A percentile compares a stretch with the other conserved stretches of the same genome.
phyloP scores from a whole-genome alignment of 768 basidiomycete species.

The Tricholoma saponaceum region DNA sequence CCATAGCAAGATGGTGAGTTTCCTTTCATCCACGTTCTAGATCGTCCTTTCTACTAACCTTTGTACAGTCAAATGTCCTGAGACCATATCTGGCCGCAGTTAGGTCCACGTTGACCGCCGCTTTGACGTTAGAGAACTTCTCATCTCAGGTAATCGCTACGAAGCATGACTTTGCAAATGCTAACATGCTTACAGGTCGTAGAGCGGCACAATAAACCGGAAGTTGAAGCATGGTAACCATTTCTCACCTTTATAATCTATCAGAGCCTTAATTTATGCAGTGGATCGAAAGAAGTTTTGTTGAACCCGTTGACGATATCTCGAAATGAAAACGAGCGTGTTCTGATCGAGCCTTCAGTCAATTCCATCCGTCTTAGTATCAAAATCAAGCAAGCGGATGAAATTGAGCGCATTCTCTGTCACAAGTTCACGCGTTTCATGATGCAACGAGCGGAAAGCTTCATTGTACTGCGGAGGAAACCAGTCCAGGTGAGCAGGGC shows the following conservation, averaged over 20 bases:
- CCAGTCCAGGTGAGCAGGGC: constrained; percentile 68
- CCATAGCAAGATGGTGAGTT: constrained; percentile 46
- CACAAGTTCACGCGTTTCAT: constrained; percentile 99
- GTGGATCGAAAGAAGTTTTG: constrained; percentile 90
- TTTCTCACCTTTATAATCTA: neutral
- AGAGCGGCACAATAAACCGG: constrained; percentile 96
- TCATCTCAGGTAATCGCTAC: constrained; percentile 74
- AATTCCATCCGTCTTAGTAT: constrained; percentile 97
- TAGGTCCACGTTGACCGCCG: constrained; percentile 94
- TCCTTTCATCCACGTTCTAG: neutral
- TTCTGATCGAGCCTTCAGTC: constrained; percentile 94
- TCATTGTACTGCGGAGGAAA: constrained; percentile 92
- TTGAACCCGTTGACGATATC: constrained; percentile 93
- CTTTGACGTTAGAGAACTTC: constrained; percentile 96
- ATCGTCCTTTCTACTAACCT: constrained; percentile 4
- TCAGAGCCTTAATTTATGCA: constrained; percentile 25
- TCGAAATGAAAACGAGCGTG: constrained; percentile 95
- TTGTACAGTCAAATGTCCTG: constrained; percentile 81
- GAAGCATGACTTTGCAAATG: constrained; percentile 4
- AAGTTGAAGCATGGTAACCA: constrained; percentile 79
- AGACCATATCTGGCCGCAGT: constrained; percentile 96
- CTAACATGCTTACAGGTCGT: constrained; percentile 61
- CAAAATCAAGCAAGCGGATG: constrained; percentile 99
- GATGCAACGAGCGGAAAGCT: constrained; percentile 98
- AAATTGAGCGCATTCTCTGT: constrained; percentile 95